Base-by-base conservation (phyloP, 345 rosid genomes). In the Salix brachista region DNA sequence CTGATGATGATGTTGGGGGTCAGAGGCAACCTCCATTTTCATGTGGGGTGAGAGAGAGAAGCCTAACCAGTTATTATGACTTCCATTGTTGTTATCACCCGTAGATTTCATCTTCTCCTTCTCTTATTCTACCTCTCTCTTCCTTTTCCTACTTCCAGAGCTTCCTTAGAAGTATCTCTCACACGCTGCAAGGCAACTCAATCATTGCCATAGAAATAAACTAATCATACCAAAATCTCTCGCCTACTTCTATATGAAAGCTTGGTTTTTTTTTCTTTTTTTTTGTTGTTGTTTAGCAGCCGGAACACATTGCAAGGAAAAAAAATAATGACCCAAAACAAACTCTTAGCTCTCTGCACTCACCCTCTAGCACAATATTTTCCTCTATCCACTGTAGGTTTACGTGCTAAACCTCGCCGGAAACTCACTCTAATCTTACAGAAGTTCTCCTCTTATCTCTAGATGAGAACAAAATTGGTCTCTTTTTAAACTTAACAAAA, bases 1-100 rank as follows among this genome's bases (percentile, higher is more conserved):
- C 32, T 77, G 85, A 72, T 71, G 85, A 54, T 75, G 82, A 18
- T 78, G 84, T 32, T 83, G 87, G 64, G 80, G 77, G 25, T 77
- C 83, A 75, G 83, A 26, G 70, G 85, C 71, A 70, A 77, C 83
- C 84, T 89, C 96, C 91, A 91, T 88, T 84, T 86, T 91, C 90
- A 89, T 85, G 75, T 85, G 89, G 67, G 97, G 88, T 8, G 94
- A 89, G 77, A 91, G 89, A 60, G 97, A 91, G 58, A 91, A 91
- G 4, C 89, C 97, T 84, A 91, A 74, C 92, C 94, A 91, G 88
- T 83, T 85, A 67, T 75, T 67, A 67, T 54, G 25, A 48, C 60
- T 75, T 54, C 85, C 83, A 71, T 82, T 82, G 85, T 30, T 79
- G 58, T 70, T 82, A 66, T 87, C 87, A 78, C 80, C 82, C 88